Evolutionary conservation across 495 filamentous ascomycete species (phyloP).

Genomic region (Diplogelasinospora grovesii): DNA sequence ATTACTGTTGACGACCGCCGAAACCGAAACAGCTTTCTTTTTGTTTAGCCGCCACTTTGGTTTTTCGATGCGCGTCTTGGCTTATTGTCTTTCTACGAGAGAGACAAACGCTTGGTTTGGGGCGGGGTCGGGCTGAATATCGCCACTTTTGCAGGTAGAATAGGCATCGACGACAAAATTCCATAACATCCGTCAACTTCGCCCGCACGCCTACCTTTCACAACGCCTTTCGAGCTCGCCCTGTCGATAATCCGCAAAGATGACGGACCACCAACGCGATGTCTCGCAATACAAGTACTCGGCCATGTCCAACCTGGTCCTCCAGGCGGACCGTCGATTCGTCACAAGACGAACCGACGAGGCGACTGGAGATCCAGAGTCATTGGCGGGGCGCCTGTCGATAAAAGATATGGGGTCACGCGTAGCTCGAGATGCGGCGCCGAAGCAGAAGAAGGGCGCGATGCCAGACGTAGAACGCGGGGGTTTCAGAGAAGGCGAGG

Average conservation of each 20-base stretch:
- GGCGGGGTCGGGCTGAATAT: constrained; percentile 13
- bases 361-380: constrained; percentile 94
- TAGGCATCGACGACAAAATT: too few relatives aligned
- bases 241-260: too few relatives aligned
- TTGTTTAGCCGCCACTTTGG: constrained; percentile 1
- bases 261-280: constrained; percentile 83
- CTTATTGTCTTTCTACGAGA: constrained; percentile 3
- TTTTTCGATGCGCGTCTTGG: constrained; percentile 17
- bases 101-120: constrained; percentile 13
- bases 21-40: too few relatives aligned
- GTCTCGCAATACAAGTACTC: constrained; percentile 99
- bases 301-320: constrained; percentile 99
- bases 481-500: constrained; percentile 73
- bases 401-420: constrained; percentile 91
- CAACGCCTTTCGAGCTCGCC: too few relatives aligned
- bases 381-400: constrained; percentile 85
- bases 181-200: too few relatives aligned
- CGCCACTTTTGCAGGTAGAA: constrained; percentile 11
- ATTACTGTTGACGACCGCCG: too few relatives aligned
- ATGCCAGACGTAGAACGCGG: constrained; percentile 67
- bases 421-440: constrained; percentile 69
- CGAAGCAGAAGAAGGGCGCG: constrained; percentile 68
- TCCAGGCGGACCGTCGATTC: constrained; percentile 97
- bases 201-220: too few relatives aligned
- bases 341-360: constrained; percentile 88